These are phyloP conservation scores for Vigna angularis DNA, from an alignment of 306 rosid genomes.

Conservation along the genomic window DNA sequence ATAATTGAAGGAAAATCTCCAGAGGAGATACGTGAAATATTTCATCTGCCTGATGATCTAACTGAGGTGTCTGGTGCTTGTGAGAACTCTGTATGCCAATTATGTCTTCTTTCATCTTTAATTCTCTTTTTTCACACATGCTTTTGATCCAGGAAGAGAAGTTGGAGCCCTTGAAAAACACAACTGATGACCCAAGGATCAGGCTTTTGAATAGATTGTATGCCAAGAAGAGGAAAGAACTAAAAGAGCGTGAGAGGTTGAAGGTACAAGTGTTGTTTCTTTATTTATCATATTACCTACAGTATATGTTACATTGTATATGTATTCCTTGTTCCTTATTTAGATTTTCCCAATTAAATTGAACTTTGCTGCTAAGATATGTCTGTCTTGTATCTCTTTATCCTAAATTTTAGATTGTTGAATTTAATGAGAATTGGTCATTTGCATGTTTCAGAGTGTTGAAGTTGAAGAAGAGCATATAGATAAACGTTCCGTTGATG, in stretches of 20 bases:
- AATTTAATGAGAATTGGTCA: conserved; percentile 27
- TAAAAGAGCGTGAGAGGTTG: conserved; percentile 81
- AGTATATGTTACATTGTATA: background rate
- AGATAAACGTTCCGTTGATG: conserved; percentile 94
- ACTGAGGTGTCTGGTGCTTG: conserved; percentile 82
- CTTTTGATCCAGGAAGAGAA: conserved; percentile 85
- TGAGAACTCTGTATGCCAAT: conserved; percentile 44
- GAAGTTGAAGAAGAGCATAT: conserved; percentile 76
- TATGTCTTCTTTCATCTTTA: conserved; percentile 33
- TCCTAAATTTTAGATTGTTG: conserved; percentile 35
- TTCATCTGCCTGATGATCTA: conserved; percentile 96
- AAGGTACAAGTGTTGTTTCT: conserved; percentile 64
- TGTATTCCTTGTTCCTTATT: conserved; percentile 38
- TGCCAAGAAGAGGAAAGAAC: conserved; percentile 94
- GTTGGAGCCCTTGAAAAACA: conserved; percentile 85
- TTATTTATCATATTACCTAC: conserved; percentile 32
- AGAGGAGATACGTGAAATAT: conserved; percentile 91
- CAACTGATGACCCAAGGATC: conserved; percentile 90
- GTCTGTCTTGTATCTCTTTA: conserved; percentile 25
- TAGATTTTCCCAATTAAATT: conserved; percentile 7
- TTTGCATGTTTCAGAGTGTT: conserved; percentile 68
- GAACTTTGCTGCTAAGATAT: conserved; percentile 15
- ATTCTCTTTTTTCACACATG: conserved; percentile 46
- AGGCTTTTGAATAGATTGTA: conserved; percentile 90
- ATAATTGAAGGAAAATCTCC: conserved; percentile 94